Evolutionary conservation across 2,329 filamentous ascomycete species (phyloP), one percentile per base, ranked within the genome.

Genomic region (Talaromyces piceae): DNA sequence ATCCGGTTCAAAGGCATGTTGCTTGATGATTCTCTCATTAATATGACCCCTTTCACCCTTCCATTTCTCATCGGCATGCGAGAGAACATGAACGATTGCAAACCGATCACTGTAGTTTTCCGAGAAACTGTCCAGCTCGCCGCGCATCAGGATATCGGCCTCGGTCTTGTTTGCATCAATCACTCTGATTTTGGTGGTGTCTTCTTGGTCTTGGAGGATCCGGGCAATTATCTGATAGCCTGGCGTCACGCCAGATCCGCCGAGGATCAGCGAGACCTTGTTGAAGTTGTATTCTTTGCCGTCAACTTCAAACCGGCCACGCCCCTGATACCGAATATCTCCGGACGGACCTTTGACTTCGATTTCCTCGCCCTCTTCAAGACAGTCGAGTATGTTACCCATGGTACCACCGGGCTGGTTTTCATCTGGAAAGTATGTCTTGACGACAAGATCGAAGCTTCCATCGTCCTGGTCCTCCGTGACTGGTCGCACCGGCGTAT

Each of bases 331-430:
- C 3, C 64, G 59, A 22, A 80, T 77, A 31, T 77, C 73, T 13
- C 77, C 77, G 0, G 71, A 72, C 0, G 77, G 77, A 0, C 77
- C 77, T 12, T 72, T 73, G 27, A 79, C 68, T 55, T 81, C 77
- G 26, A 79, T 64, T 51, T 75, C 69, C 56, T 77, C 73, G 16
- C 74, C 72, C 1, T 74, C 56, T 0, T 69, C 69, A 49, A 80
- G 70, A 57, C 67, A 74, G 59, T 79, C 74, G 2, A 80, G 70
- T 47, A 79, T 73, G 52, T 78, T 78, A 39, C 68, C 73, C 63
- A 80, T 70, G 8, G 77, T 76, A n/a, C 77, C 76, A 12, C 77
- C 77, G 1, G 77, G 76, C 55, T 78, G 73, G 2, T 64, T 62
- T 1, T 64, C 55, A 31, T 64, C 68, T 0, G 77, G 75, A 50